These are phyloP conservation scores for Nicotiana tomentosiformis DNA, from an alignment of 257 asterid genomes.

Conservation along the genomic window DNA sequence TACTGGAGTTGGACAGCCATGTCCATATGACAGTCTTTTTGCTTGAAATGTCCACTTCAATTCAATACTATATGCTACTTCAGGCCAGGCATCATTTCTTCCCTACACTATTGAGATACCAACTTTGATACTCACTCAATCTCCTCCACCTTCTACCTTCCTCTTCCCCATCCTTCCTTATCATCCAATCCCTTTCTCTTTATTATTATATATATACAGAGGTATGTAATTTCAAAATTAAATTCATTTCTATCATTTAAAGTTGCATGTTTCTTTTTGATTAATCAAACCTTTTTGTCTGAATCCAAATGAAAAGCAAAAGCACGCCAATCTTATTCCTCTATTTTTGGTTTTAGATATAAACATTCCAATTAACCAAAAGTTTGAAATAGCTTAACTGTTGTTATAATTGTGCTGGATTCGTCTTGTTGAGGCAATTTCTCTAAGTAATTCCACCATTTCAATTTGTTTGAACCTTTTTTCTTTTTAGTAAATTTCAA, in stretches of 20 bases:
- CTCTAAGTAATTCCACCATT: not conserved
- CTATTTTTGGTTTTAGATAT: not conserved
- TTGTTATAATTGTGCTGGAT: not conserved
- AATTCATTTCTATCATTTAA: not conserved
- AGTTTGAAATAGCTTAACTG: not conserved
- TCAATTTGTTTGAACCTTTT: too few relatives aligned
- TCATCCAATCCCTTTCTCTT: not conserved
- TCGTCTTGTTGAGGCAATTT: not conserved
- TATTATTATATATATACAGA: too few relatives aligned
- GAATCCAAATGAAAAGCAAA: not conserved
- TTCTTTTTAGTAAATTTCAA: too few relatives aligned
- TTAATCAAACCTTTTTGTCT: not conserved
- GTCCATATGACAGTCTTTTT: slow-evolving; percentile 22
- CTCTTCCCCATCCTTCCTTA: not conserved
- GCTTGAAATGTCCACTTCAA: slow-evolving; percentile 20
- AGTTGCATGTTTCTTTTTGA: not conserved
- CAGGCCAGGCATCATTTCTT: slow-evolving; percentile 22
- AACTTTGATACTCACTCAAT: not conserved
- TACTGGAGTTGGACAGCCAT: slow-evolving; percentile 13
- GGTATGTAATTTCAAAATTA: not conserved
- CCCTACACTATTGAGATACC: slow-evolving; percentile 1
- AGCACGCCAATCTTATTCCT: not conserved
- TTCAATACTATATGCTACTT: slow-evolving; percentile 27
- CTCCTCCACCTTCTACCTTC: not conserved
- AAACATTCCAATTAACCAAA: not conserved